Percentiles rank a stretch among this genome's conserved stretches.
Conservation (phyloP, 331 rosid species). For the Cucumis variabilis region DNA sequence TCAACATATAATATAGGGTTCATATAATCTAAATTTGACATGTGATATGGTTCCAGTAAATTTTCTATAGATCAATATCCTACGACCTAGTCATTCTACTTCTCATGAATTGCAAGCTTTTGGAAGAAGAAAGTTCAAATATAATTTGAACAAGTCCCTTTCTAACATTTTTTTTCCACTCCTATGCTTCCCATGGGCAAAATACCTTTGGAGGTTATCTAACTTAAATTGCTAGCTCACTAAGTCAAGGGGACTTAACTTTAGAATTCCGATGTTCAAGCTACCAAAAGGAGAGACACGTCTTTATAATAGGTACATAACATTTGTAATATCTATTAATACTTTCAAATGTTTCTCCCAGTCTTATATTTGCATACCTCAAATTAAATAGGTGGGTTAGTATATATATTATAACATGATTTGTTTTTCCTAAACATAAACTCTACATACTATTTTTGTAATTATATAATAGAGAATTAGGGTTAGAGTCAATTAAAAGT, state of each 20-base stretch:
- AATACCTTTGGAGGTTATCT: not conserved
- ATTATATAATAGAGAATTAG: not conserved
- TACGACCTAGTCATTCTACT: not conserved
- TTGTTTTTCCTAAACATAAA: too few relatives aligned
- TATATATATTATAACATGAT: too few relatives aligned
- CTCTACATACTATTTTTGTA: too few relatives aligned
- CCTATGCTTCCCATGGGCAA: not conserved
- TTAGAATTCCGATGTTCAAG: not conserved
- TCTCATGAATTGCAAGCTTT: not conserved
- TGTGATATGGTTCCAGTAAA: not conserved
- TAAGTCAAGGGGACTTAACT: not conserved
- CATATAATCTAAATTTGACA: not conserved
- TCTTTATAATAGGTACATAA: too few relatives aligned
- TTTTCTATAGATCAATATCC: not conserved
- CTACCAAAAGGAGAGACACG: not conserved
- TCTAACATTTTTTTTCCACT: too few relatives aligned
- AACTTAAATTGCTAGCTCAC: not conserved
- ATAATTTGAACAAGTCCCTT: too few relatives aligned
- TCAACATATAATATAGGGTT: not conserved
- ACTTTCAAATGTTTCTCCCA: not conserved
- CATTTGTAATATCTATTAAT: not conserved
- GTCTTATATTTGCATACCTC: too few relatives aligned
- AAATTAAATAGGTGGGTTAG: not conserved
- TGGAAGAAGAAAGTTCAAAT: not conserved
- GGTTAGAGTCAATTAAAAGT: not conserved